Evolutionary conservation across 805 yeast genomes (phyloP).

Genomic region (Ogataea philodendri): DNA sequence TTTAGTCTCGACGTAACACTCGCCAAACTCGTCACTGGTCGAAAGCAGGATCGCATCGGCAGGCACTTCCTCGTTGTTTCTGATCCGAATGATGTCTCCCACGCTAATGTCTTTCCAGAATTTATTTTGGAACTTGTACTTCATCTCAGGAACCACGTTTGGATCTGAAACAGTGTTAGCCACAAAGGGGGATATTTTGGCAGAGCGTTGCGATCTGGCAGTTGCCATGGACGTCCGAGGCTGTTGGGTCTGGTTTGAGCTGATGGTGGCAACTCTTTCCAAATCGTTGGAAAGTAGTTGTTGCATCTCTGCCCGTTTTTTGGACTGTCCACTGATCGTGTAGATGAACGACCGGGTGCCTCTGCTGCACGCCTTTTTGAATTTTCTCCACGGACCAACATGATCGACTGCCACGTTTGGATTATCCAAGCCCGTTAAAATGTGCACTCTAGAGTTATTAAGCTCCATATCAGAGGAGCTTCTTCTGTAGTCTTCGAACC

Average conservation of each 20-base stretch:
- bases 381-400: slow-evolving; percentile 62
- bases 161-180: slow-evolving; percentile 37
- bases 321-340: slow-evolving; percentile 14
- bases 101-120: slow-evolving; percentile 69
- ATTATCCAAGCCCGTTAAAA: slow-evolving; percentile 53
- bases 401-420: slow-evolving; percentile 54
- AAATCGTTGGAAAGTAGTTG: slow-evolving; percentile 9
- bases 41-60: slow-evolving; percentile 67
- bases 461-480: slow-evolving; percentile 62
- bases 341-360: slow-evolving; percentile 15
- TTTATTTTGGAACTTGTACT: slow-evolving; percentile 31
- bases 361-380: slow-evolving; percentile 55
- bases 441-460: slow-evolving; percentile 62
- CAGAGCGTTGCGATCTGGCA: slow-evolving; percentile 16
- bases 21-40: slow-evolving; percentile 65
- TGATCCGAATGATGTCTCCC: slow-evolving; percentile 70
- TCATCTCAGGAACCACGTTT: slow-evolving; percentile 29
- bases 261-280: slow-evolving; percentile 14
- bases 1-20: slow-evolving; percentile 66
- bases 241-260: slow-evolving; percentile 6
- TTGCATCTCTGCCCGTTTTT: slow-evolving; percentile 4
- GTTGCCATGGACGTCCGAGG: slow-evolving; percentile 19
- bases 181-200: slow-evolving; percentile 22
- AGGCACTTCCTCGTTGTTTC: slow-evolving; percentile 76
- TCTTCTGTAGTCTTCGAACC: slow-evolving; percentile 72